Percentiles rank a stretch among this genome's conserved stretches.
phyloP scores from a whole-genome alignment of 1,139 yeast species.

The Lodderomyces parapsilosis region DNA sequence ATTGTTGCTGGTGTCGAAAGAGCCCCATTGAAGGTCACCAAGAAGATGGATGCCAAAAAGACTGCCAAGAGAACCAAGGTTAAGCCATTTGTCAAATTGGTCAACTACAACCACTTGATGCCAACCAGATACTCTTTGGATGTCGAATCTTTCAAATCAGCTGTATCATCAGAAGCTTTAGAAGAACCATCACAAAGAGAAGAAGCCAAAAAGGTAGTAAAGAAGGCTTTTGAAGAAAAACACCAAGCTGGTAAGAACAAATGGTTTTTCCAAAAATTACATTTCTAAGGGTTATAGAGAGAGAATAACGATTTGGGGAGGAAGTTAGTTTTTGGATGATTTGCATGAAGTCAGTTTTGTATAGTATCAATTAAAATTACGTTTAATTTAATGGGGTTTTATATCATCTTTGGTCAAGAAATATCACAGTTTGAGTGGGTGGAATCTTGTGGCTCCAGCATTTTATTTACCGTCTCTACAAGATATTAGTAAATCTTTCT shows the following conservation, averaged over 20 bases:
- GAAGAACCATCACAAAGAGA: slow-evolving; percentile 98
- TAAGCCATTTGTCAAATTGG: slow-evolving; percentile 98
- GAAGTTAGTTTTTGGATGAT: slow-evolving; percentile 7
- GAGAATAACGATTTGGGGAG: slow-evolving; percentile 1
- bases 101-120: slow-evolving; percentile 99
- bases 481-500: neutral
- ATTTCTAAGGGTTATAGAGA: slow-evolving; percentile 60
- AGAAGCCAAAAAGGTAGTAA: slow-evolving; percentile 98
- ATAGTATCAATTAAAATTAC: slow-evolving; percentile 3
- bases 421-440: no score
- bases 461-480: neutral
- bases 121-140: slow-evolving; percentile 99
- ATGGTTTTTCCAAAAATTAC: slow-evolving; percentile 99
- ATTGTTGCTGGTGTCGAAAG: slow-evolving; percentile 99
- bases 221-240: slow-evolving; percentile 99
- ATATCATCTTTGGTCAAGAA: neutral
- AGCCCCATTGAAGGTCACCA: slow-evolving; percentile 96
- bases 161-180: slow-evolving; percentile 90
- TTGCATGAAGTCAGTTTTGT: slow-evolving; percentile 6
- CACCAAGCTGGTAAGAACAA: slow-evolving; percentile 99
- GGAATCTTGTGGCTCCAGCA: no score
- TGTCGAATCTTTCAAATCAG: slow-evolving; percentile 91
- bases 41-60: slow-evolving; percentile 94
- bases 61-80: slow-evolving; percentile 96
- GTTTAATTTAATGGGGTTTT: slow-evolving; percentile 10